Base-by-base conservation (phyloP, 352 stramenopile species). In the Phytophthora pini region DNA sequence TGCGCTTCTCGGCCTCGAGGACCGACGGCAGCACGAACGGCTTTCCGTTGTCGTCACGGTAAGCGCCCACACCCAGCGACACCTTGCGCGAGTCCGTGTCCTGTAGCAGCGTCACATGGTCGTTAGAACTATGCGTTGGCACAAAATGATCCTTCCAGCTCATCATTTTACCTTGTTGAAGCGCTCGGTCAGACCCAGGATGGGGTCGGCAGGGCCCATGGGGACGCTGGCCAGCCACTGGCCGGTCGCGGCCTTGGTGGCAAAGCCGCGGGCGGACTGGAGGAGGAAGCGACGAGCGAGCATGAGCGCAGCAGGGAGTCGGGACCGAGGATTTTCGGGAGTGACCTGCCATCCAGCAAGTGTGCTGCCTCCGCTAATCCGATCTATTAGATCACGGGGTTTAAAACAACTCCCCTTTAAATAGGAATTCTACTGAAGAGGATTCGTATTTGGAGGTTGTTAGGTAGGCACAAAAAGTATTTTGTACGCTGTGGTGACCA, bases 31-130 rank as follows among this genome's bases (percentile, higher is more conserved):
- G 81, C 62, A 99, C 94, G 69, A 95, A 99, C 57, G 97, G 97
- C 82, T 97, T 97, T 67, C 87, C 86, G 45, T 95, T 82, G 65
- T 98, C 91, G 65, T 98, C 94, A 67, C 98, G 90, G 83, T 99
- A 99, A 6, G 98, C 98, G 61, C 98, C 98, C n/a, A 99, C 98
- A 49, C 98, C 98, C 24, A 99, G 79, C 85, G 93, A 97, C 5
- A 99, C 92, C 82, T 99, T 99, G 48, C 87, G 71, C 51, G 92
- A 41, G 73, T 98, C 93, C 31, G 87, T 84, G 80, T 98, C 97
- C 77, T 97, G 40, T 12, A 71, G 32, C 36, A 39, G 1, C 11
- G 11, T 12, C 50, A 47, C 15, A 26, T 20, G 13, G 22, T 31
- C n/a, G 15, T 46, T 9, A 65, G 52, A 29, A 48, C 50, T 22